Base-by-base conservation (phyloP, 306 rosid genomes). In the Cyamopsis tetragonoloba region DNA sequence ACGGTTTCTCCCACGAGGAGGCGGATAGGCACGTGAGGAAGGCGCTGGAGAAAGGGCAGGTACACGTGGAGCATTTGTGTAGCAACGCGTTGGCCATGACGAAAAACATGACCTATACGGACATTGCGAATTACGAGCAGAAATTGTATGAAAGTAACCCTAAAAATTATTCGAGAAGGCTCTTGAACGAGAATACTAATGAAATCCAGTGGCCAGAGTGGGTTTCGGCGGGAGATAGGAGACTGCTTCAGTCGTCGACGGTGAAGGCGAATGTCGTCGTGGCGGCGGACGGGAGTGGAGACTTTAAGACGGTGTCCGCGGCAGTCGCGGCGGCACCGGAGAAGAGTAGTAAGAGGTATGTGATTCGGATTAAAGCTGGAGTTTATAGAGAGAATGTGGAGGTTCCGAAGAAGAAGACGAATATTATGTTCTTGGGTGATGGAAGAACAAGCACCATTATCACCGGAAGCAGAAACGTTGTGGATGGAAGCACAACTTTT, bases 401-500 rank as follows among this genome's bases (percentile, higher is more conserved):
- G 0, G 95, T 93, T 68, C 63, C 91, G 0, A 93, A 83, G 77
- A 79, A 74, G 55, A 86, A 89, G 81, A 86, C 38, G 4, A 84
- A 88, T 44, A 70, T 93, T 0, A 88, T 89, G 96, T 89, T 93
- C 39, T 35, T 86, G 75, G 98, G 98, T 2, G 98, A 93, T 37
- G 97, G 95, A 2, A 79, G 73, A 32, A 28, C 66, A 0, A 78
- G 1, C 71, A 93, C 98, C 2, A 84, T 93, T 19, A 93, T 93
- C 50, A 93, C 97, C 0, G 97, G 41, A 0, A 88, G 79, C 15
- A 79, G 78, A 63, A 93, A 93, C 18, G 98, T 93, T 12, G 86
- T 81, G 9, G 98, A 93, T 42, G 98, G 98, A 0, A 86, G 95
- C 81, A 93, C 98, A 1, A 93, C 98, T 37, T 93, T 89, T 75